Evolutionary conservation across 2,329 filamentous ascomycete genomes (phyloP), one percentile per base, ranked within the genome.

Genomic region (Sporothrix inflata): DNA sequence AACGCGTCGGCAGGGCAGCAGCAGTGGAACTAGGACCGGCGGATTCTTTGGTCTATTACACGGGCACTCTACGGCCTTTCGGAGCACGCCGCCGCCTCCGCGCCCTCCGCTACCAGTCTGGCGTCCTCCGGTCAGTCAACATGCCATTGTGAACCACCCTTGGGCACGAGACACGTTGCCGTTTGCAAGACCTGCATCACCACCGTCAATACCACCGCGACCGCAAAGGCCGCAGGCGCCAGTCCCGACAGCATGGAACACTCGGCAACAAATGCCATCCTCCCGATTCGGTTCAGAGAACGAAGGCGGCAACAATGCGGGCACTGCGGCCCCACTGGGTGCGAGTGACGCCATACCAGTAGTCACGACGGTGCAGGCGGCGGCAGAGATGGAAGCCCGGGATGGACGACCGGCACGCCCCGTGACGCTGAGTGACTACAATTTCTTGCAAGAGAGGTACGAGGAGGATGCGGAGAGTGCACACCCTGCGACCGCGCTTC

Each of bases 111-210:
- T 61, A 0, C 63, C 73, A 1, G 19, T 74, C 3, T 76, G 75
- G 75, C 72, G 73, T 0, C 74, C 75, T 4, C 73, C 74, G 6
- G 73, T 63, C 30, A 76, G 75, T 63, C 75, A 76, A 38, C 75
- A 76, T 49, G 47, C 75, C 3, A 34, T 72, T 2, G 67, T 60
- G 12, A 71, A 73, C 19, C 74, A 76, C 27, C 74, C 75, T 1
- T 72, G 60, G 21, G 40, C 73, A 14, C 71, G 27, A 5, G 66
- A 66, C 40, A 57, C 19, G 16, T 27, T 71, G 38, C 61, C 38
- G n/a, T n/a, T 49, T 38, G 30, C 71, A 51, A 24, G 19, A 30
- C 30, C 40, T 16, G 45, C 21, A 4, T 30, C 67, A 6, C 47
- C 24, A 16, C 27, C n/a, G 8, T 53, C 53, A 34, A 30, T 6